Base-by-base conservation (phyloP, 164 flowering plant genomes). In the Nymphaea thermarum region DNA sequence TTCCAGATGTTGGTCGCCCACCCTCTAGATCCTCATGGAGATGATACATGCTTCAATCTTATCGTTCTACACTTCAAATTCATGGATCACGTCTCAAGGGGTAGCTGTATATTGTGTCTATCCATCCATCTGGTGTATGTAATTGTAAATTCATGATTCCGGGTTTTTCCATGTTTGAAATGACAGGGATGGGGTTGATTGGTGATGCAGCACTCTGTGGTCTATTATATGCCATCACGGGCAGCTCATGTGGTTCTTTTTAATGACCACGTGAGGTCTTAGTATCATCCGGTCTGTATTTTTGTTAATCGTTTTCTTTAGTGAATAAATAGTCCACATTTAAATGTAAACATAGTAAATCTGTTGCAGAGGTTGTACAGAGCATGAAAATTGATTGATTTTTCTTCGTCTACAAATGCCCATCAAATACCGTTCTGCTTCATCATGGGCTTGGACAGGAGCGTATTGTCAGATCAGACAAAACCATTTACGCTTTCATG, bases 21-120 rank as follows among this genome's bases (percentile, higher is more conserved):
- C 70, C 85, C 16, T 84, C 89, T 72, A 87, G 90, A 78, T 76
- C 87, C 63, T 83, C 90, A 3, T 75, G 82, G 75, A 81, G 76
- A 78, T 81, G 79, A 6, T 75, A 84, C 14, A 15, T 15, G 14
- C 57, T 8, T 15, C 14, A 51, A 51, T 10, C 57, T 3, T 10
- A 51, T 51, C 12, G 12, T 2, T 8, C 57, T 15, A 51, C 57
- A 51, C 14, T 51, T 51, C 57, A 51, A 51, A 15, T 51, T 3
- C 57, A 8, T 15, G 3, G 57, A 51, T 51, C 57, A 8, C 57
- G 14, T 51, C 57, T 51, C 57, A 51, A 10, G 57, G 14, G 57
- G 8, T 51, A 47, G 57, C 57, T 51, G 57, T 51, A 8, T 51
- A 8, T 51, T 51, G 12, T 51, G 57, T 8, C 57, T 15, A 8